A percentile compares a stretch with the other conserved stretches of the same genome.
These are phyloP conservation scores for Tolypocladium paradoxum DNA, from an alignment of 2,329 filamentous ascomycete species.

Conservation along the genomic window DNA sequence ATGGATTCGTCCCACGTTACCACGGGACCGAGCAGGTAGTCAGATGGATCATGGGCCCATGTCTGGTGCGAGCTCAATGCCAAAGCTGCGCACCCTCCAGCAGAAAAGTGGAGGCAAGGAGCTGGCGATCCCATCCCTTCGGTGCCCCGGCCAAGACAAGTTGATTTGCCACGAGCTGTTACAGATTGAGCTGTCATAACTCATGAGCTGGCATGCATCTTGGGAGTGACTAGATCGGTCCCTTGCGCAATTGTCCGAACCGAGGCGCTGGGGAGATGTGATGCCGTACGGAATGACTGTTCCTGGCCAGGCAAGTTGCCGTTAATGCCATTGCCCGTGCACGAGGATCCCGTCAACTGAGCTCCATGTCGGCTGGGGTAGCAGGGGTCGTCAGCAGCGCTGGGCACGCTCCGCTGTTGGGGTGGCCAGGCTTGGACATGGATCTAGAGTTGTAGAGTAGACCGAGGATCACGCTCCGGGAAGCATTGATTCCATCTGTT, in stretches of 20 bases:
- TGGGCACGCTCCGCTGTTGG: neutral
- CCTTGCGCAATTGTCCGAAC: neutral
- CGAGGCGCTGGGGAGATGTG: neutral
- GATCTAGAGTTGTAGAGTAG: too few species aligned
- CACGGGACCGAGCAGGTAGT: neutral
- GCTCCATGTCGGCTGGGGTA: neutral
- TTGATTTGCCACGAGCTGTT: conserved; percentile 1
- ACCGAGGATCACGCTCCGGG: neutral
- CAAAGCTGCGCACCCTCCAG: neutral
- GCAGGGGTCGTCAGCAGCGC: neutral
- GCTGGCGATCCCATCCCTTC: neutral
- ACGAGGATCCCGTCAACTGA: neutral
- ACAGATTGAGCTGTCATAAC: neutral
- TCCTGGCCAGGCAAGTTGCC: neutral
- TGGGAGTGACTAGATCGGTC: neutral
- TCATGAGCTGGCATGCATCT: neutral
- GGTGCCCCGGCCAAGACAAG: neutral
- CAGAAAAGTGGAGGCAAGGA: neutral
- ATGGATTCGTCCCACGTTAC: neutral
- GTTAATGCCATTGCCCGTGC: neutral
- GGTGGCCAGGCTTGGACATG: neutral
- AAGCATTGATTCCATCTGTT: neutral
- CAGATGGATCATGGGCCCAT: neutral
- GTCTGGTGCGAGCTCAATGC: too few species aligned
- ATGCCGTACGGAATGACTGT: neutral